phyloP scores from a whole-genome alignment of 2,329 filamentous ascomycete genomes.

The Fusarium tjaetaba region DNA sequence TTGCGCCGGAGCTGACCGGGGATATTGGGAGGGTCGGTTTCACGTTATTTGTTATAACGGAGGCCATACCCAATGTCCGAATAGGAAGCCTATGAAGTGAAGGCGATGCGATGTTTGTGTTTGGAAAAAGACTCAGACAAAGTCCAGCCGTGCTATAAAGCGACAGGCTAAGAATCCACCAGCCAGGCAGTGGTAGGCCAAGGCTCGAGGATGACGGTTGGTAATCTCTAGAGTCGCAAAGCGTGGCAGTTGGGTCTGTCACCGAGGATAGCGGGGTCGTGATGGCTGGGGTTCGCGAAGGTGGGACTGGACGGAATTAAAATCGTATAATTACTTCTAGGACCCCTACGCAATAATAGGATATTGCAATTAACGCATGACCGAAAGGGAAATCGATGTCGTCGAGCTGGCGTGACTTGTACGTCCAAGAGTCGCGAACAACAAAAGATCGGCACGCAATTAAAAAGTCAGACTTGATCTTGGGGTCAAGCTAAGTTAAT shows the following conservation, averaged over 20 bases:
- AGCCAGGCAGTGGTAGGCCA: conserved; percentile 25
- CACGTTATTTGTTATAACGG: conserved; percentile 41
- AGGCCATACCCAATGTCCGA: conserved; percentile 41
- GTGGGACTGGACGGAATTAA: conserved; percentile 37
- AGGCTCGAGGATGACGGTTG: conserved; percentile 19
- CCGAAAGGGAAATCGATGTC: conserved; percentile 20
- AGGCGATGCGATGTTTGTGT: background rate
- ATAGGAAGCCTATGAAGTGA: background rate
- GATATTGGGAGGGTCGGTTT: conserved; percentile 52
- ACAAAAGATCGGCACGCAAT: conserved; percentile 14
- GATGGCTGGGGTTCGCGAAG: conserved; percentile 29
- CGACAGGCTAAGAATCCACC: conserved; percentile 7
- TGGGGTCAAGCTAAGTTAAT: conserved; percentile 24
- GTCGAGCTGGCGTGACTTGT: conserved; percentile 5
- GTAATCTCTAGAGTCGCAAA: conserved; percentile 24
- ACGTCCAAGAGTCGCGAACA: conserved; percentile 9
- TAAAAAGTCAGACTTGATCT: background rate
- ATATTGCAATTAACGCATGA: conserved; percentile 36
- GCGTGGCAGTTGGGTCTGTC: conserved; percentile 19
- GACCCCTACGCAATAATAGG: conserved; percentile 37
- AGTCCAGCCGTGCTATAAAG: background rate
- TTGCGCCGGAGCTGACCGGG: conserved; percentile 52
- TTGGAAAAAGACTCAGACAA: background rate
- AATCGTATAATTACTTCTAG: conserved; percentile 34
- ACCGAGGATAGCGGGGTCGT: conserved; percentile 37